These are phyloP conservation scores for Zea luxurians DNA, from an alignment of 176 grass and related monocot genomes.

Conservation along the genomic window DNA sequence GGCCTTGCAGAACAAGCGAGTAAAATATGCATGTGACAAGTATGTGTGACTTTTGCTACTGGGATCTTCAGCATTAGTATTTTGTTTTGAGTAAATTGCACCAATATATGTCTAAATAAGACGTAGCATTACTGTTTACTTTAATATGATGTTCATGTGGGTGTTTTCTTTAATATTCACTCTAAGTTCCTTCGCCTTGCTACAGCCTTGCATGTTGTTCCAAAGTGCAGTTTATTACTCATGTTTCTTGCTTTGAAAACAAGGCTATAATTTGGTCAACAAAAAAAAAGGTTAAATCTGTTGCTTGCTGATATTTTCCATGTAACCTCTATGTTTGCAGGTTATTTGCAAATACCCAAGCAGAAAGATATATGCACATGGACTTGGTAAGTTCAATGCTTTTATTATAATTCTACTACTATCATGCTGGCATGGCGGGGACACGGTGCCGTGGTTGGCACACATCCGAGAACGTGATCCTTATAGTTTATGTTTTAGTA, in stretches of 20 bases:
- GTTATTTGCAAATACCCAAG: slow-evolving; percentile 59
- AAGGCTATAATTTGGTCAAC: neutral
- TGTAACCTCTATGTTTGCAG: slow-evolving; percentile 47
- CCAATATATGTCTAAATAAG: neutral
- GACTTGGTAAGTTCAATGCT: slow-evolving; percentile 59
- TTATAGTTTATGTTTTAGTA: slow-evolving; percentile 16
- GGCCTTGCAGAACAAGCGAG: slow-evolving; percentile 51
- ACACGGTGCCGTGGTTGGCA: neutral
- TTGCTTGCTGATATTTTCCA: slow-evolving; percentile 28
- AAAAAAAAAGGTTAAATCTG: neutral
- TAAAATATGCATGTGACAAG: slow-evolving; percentile 72
- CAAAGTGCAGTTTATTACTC: neutral
- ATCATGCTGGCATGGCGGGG: neutral
- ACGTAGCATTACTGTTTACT: neutral
- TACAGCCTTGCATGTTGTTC: neutral
- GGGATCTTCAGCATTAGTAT: slow-evolving; percentile 1
- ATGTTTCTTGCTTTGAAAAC: slow-evolving; percentile 4
- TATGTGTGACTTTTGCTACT: slow-evolving; percentile 36
- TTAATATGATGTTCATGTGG: neutral
- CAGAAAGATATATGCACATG: slow-evolving; percentile 59
- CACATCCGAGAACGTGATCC: neutral
- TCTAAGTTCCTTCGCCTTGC: neutral
- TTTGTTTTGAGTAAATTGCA: neutral
- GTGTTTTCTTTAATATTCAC: neutral
- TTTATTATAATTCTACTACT: neutral